Conservation (phyloP, 169 alveolate species). For the Hepatocystis sp. region DNA sequence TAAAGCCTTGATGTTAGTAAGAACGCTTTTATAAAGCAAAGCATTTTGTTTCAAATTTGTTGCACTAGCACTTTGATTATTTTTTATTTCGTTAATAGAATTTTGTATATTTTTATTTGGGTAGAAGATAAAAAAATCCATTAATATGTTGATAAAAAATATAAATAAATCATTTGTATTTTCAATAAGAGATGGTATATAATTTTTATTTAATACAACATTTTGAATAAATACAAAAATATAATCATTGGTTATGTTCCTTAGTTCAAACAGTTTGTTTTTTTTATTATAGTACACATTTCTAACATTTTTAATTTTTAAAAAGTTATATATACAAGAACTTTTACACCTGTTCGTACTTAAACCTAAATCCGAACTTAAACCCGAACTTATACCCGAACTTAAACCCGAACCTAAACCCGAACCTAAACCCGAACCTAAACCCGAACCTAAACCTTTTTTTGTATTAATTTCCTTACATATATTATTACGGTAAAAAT, state of each 20-base stretch:
- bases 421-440: too few species aligned
- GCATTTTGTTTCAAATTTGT: conserved; percentile 8
- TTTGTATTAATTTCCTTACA: too few species aligned
- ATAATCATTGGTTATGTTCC: conserved; percentile 29
- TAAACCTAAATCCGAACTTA: neutral
- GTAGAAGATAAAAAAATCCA: conserved; percentile 13
- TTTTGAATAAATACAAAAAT: conserved; percentile 41
- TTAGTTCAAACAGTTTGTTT: conserved; percentile 4
- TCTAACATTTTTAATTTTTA: conserved; percentile 29
- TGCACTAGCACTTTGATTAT: conserved; percentile 1
- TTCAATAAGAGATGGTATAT: conserved; percentile 24
- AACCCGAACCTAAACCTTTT: too few species aligned
- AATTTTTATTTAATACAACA: conserved; percentile 19
- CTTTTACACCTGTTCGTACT: neutral
- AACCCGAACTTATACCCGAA: too few species aligned
- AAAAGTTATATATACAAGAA: conserved; percentile 16
- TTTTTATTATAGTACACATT: conserved; percentile 53
- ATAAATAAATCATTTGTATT: conserved; percentile 61
- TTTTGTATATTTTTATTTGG: conserved; percentile 44
- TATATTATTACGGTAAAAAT: too few species aligned
- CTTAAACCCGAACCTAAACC: too few species aligned
- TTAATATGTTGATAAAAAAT: conserved; percentile 34
- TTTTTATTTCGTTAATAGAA: conserved; percentile 9
- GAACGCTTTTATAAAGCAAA: conserved; percentile 7
- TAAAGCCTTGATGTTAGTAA: conserved; percentile 15